These are phyloP conservation scores for Yamadazyma triangularis DNA, from an alignment of 1,139 yeast genomes.

Conservation along the genomic window DNA sequence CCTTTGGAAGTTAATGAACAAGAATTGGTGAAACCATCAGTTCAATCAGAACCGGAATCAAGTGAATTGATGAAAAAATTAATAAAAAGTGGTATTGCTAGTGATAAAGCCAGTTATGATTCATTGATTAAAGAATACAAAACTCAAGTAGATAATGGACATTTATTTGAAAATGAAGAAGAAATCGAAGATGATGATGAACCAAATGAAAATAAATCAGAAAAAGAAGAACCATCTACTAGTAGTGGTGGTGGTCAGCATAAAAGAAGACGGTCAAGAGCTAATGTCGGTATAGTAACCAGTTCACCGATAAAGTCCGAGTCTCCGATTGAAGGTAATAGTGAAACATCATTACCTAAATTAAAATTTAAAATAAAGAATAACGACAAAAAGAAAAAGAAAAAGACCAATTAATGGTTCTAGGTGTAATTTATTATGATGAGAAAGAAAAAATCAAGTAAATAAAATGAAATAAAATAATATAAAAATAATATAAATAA, in stretches of 20 bases:
- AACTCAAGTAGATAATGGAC: slow-evolving; percentile 20
- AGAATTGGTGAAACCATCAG: neutral
- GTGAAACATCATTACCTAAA: slow-evolving; percentile 11
- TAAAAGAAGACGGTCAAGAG: slow-evolving; percentile 25
- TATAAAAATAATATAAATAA: too few relatives aligned
- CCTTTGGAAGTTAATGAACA: slow-evolving; percentile 8
- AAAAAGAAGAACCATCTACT: neutral
- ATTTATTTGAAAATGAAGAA: slow-evolving; percentile 12
- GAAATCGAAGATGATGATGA: slow-evolving; percentile 2
- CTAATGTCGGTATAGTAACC: slow-evolving; percentile 16
- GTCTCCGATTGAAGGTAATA: neutral
- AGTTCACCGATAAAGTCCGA: neutral
- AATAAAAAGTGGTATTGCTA: slow-evolving; percentile 20
- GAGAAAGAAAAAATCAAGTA: too few relatives aligned
- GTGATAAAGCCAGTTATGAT: slow-evolving; percentile 20
- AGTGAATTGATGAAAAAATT: slow-evolving; percentile 28
- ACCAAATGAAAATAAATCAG: slow-evolving; percentile 7
- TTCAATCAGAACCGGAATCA: slow-evolving; percentile 6
- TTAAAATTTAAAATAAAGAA: slow-evolving; percentile 15
- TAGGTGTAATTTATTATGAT: too few relatives aligned
- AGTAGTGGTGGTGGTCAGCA: slow-evolving; percentile 5
- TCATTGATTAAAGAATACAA: slow-evolving; percentile 21
- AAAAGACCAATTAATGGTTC: slow-evolving; percentile 6
- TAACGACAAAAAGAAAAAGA: slow-evolving; percentile 11
- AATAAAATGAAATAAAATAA: too few relatives aligned